These are phyloP conservation scores for Cytospora schulzeri DNA, from an alignment of 2,329 filamentous ascomycete species.

Conservation along the genomic window DNA sequence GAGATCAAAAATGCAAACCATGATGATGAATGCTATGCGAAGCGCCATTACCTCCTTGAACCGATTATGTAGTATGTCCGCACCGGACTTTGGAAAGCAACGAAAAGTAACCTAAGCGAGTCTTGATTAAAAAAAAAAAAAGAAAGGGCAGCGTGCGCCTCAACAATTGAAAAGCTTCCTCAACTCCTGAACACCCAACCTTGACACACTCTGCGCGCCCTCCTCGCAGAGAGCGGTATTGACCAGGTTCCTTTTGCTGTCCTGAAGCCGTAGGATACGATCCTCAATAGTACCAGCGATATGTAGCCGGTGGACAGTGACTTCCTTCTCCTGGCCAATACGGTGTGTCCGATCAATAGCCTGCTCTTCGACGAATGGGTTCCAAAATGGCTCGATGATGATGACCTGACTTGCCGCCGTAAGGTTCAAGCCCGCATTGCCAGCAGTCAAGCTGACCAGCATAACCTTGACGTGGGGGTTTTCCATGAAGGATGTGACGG, in stretches of 20 bases:
- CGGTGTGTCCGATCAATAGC: constrained; percentile 84
- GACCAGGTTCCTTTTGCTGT: constrained; percentile 74
- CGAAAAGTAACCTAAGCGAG: neutral
- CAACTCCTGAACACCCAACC: constrained; percentile 9
- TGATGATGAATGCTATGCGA: neutral
- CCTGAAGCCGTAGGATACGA: constrained; percentile 76
- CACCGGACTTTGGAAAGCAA: neutral
- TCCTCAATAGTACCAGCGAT: constrained; percentile 79
- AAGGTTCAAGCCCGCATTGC: constrained; percentile 81
- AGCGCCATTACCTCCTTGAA: neutral
- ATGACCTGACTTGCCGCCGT: constrained; percentile 80
- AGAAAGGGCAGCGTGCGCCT: neutral
- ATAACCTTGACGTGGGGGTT: constrained; percentile 59
- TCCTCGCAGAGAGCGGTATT: constrained; percentile 74
- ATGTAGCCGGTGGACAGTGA: constrained; percentile 76
- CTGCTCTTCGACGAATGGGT: constrained; percentile 86
- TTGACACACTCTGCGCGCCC: neutral
- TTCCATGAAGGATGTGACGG: constrained; percentile 65
- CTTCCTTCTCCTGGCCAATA: constrained; percentile 72
- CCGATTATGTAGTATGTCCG: neutral
- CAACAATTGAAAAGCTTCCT: constrained; percentile 17
- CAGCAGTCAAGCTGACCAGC: constrained; percentile 74
- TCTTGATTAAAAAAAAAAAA: neutral
- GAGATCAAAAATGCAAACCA: too few species aligned
- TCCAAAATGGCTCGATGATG: constrained; percentile 89